Evolutionary conservation across 2,329 filamentous ascomycete genomes (phyloP).

Genomic region (Cladosporium velox): DNA sequence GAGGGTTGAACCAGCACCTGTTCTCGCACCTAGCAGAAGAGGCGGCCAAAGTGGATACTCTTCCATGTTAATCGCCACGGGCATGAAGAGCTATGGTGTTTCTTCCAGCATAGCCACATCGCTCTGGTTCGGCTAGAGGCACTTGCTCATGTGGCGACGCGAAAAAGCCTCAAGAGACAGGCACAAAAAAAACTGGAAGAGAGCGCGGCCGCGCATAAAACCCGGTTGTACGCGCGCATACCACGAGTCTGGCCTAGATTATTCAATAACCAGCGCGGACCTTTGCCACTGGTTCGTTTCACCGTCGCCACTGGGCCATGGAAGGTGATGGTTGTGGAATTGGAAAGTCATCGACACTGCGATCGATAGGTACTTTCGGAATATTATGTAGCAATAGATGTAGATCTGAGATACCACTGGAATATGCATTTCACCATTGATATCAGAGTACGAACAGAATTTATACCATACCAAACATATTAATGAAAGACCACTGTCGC

Average conservation of each 20-base stretch:
- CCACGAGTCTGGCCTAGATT: neutral
- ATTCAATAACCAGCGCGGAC: neutral
- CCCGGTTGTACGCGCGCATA: neutral
- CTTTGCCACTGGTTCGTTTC: conserved; percentile 1
- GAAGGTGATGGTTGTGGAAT: neutral
- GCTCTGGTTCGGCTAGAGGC: neutral
- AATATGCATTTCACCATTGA: neutral
- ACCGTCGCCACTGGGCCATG: neutral
- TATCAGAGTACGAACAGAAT: neutral
- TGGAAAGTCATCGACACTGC: neutral
- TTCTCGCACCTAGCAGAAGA: neutral
- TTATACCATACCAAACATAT: neutral
- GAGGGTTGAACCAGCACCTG: conserved; percentile 42
- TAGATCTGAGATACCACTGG: conserved; percentile 7
- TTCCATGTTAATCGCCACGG: neutral
- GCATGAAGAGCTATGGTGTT: neutral
- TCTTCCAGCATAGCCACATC: neutral
- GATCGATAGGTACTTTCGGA: neutral
- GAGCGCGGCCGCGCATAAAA: neutral
- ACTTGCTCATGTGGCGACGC: neutral
- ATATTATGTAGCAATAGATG: conserved; percentile 6
- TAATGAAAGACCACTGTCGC: neutral
- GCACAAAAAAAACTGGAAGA: neutral
- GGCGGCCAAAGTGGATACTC: neutral
- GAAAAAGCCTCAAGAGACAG: neutral